phyloP scores from a whole-genome alignment of 2,329 filamentous ascomycete species.

The Tolypocladium album region DNA sequence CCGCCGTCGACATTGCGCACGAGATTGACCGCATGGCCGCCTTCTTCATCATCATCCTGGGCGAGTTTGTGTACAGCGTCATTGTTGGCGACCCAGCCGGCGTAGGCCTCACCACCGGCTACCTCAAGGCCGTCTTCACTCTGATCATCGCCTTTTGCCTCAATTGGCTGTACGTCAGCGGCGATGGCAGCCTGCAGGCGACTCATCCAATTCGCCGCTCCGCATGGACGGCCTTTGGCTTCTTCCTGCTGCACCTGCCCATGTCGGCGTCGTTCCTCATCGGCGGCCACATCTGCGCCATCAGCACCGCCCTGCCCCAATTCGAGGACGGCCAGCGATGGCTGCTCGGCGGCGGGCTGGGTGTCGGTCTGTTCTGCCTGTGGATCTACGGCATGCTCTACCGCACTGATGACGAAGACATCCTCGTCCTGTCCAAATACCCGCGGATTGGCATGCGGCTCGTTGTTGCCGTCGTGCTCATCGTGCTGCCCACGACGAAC shows the following conservation, averaged over 20 bases:
- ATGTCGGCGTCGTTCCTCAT: slow-evolving; percentile 34
- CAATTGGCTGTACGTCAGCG: slow-evolving; percentile 38
- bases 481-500: slow-evolving; percentile 25
- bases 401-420: slow-evolving; percentile 23
- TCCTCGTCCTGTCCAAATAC: slow-evolving; percentile 20
- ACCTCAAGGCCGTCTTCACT: slow-evolving; percentile 34
- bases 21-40: slow-evolving; percentile 38
- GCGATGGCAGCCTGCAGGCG: slow-evolving; percentile 30
- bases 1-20: slow-evolving; percentile 36
- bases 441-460: slow-evolving; percentile 23
- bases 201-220: slow-evolving; percentile 34
- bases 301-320: slow-evolving; percentile 24
- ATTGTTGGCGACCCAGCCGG: slow-evolving; percentile 35
- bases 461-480: slow-evolving; percentile 17
- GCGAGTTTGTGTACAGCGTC: slow-evolving; percentile 37
- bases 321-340: slow-evolving; percentile 33
- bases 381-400: slow-evolving; percentile 31
- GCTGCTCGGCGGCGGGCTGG: slow-evolving; percentile 34
- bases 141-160: slow-evolving; percentile 37
- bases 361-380: slow-evolving; percentile 32
- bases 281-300: slow-evolving; percentile 33
- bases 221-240: slow-evolving; percentile 31
- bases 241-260: slow-evolving; percentile 33
- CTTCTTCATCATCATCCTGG: slow-evolving; percentile 41
- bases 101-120: slow-evolving; percentile 29